Conservation (phyloP, 73 alveolate genomes). For the Paraurostyla sp. region DNA sequence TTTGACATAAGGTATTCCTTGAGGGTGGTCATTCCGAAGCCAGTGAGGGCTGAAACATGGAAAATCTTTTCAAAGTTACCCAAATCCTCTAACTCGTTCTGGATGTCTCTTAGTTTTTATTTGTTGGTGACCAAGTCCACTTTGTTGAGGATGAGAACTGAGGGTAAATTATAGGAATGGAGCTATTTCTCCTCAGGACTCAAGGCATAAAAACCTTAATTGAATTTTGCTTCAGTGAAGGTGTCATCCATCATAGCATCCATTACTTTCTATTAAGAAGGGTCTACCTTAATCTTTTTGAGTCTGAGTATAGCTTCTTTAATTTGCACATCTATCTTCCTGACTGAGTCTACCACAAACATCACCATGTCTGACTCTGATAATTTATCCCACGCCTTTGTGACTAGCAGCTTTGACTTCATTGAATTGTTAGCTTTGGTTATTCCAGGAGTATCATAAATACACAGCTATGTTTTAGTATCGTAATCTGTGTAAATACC, state of each 20-base stretch:
- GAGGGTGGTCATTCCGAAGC: constrained; percentile 66
- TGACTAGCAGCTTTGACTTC: constrained; percentile 24
- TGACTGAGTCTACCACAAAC: constrained; percentile 73
- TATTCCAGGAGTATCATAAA: constrained; percentile 74
- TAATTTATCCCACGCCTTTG: constrained; percentile 71
- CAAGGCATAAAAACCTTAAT: constrained; percentile 24
- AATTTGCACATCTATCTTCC: constrained; percentile 61
- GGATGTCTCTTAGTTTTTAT: constrained; percentile 42
- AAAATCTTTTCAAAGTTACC: constrained; percentile 67
- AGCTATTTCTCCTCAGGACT: constrained; percentile 13
- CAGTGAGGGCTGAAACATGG: constrained; percentile 63
- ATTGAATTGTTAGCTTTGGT: constrained; percentile 57
- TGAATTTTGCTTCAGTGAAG: constrained; percentile 4
- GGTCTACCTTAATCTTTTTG: constrained; percentile 5
- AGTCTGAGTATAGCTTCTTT: constrained; percentile 62
- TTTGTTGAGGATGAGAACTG: constrained; percentile 62
- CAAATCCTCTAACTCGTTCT: constrained; percentile 68
- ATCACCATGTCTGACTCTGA: constrained; percentile 53
- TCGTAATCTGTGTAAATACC: constrained; percentile 47
- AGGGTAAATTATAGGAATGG: constrained; percentile 17
- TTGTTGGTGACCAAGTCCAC: constrained; percentile 70
- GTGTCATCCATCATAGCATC: constrained; percentile 38
- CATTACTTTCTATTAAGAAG: constrained; percentile 19
- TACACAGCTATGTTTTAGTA: neutral
- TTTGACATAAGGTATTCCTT: constrained; percentile 9